phyloP scores from a whole-genome alignment of 371 early-diverging fungal species.

The Rhizopus microsporus region DNA sequence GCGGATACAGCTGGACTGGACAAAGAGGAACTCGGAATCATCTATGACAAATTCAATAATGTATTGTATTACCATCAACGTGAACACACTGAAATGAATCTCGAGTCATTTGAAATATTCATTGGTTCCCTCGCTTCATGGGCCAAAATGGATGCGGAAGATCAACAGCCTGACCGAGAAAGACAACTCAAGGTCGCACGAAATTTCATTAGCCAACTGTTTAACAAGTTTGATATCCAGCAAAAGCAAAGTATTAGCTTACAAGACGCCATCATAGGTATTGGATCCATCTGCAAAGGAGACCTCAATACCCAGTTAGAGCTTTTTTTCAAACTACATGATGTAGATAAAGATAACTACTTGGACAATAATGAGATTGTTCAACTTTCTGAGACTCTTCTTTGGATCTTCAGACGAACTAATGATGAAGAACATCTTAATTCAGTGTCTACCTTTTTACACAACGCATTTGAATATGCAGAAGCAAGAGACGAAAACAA shows the following conservation, averaged over 20 bases:
- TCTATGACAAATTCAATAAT: conserved; percentile 89
- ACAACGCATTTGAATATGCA: conserved; percentile 68
- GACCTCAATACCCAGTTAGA: conserved; percentile 81
- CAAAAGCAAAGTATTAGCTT: conserved; percentile 66
- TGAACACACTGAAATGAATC: conserved; percentile 60
- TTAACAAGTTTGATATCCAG: conserved; percentile 58
- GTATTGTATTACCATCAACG: conserved; percentile 76
- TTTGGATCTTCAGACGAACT: conserved; percentile 72
- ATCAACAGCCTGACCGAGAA: conserved; percentile 32
- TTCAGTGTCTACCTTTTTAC: conserved; percentile 72
- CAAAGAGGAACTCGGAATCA: conserved; percentile 79
- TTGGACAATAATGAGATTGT: conserved; percentile 85
- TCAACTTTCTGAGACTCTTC: conserved; percentile 84
- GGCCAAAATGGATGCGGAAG: conserved; percentile 45
- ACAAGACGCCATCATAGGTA: conserved; percentile 76
- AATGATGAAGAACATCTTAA: conserved; percentile 66
- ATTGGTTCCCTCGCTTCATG: conserved; percentile 57
- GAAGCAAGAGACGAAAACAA: conserved; percentile 42
- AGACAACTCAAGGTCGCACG: conserved; percentile 44
- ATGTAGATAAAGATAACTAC: conserved; percentile 69
- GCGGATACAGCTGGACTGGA: conserved; percentile 72
- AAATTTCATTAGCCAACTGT: conserved; percentile 54
- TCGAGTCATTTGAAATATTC: conserved; percentile 63
- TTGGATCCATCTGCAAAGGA: conserved; percentile 77
- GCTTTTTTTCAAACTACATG: conserved; percentile 85